These are phyloP conservation scores for Pyronema domesticum DNA, from an alignment of 495 filamentous ascomycete species.

Conservation along the genomic window DNA sequence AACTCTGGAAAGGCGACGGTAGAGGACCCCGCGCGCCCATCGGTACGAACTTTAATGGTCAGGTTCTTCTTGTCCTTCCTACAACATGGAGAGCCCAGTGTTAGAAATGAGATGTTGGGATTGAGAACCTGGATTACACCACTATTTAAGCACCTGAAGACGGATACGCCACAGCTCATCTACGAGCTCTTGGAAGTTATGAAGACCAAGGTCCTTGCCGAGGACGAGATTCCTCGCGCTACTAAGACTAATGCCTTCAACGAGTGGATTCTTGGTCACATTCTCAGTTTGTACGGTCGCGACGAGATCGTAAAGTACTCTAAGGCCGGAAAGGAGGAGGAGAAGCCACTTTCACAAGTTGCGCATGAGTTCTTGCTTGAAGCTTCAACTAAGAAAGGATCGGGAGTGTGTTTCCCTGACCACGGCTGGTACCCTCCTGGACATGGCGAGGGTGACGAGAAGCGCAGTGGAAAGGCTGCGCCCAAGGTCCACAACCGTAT, in stretches of 20 bases:
- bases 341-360: constrained; percentile 13
- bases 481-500: constrained; percentile 47
- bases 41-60: constrained; percentile 19
- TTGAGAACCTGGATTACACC: constrained; percentile 18
- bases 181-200: constrained; percentile 16
- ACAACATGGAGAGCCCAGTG: constrained; percentile 18
- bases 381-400: constrained; percentile 19
- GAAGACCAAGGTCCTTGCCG: constrained; percentile 13
- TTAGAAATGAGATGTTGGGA: constrained; percentile 20
- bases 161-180: constrained; percentile 16
- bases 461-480: constrained; percentile 2
- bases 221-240: constrained; percentile 16
- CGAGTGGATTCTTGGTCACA: constrained; percentile 19
- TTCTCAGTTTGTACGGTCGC: constrained; percentile 17
- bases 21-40: constrained; percentile 16
- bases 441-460: constrained; percentile 9
- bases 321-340: constrained; percentile 9
- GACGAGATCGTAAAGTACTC: constrained; percentile 11
- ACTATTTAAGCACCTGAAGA: constrained; percentile 23
- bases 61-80: constrained; percentile 24
- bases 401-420: constrained; percentile 21
- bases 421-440: constrained; percentile 22
- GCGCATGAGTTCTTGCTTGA: constrained; percentile 19
- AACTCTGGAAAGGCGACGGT: constrained; percentile 2
- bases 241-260: constrained; percentile 22